Evolutionary conservation across 1,284 basidiomycete genomes (phyloP).

Genomic region (Microbotryum saponariae): DNA sequence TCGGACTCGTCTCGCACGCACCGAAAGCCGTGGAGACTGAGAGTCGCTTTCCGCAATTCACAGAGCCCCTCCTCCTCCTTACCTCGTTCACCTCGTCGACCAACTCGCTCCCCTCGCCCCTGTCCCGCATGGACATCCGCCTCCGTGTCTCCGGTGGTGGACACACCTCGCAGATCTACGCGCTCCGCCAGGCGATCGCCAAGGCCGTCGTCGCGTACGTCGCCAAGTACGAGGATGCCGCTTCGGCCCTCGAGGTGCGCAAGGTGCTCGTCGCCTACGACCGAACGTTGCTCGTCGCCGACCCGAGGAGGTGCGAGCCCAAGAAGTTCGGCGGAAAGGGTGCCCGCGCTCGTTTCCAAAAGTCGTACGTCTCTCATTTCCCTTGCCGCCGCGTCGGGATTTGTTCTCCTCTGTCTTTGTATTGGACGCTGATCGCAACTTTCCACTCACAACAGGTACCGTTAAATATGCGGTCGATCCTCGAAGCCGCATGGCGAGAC

Average conservation of each 20-base stretch:
- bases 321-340: constrained; percentile 70
- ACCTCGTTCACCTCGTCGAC: constrained; percentile 63
- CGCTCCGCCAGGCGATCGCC: constrained; percentile 97
- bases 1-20: too few relatives aligned
- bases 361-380: constrained; percentile 23
- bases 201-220: constrained; percentile 96
- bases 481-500: too few relatives aligned
- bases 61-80: constrained; percentile 66
- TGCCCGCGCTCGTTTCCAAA: constrained; percentile 48
- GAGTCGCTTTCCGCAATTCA: neutral
- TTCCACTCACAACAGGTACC: too few relatives aligned
- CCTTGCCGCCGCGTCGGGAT: too few relatives aligned
- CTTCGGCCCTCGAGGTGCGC: constrained; percentile 91
- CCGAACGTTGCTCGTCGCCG: constrained; percentile 74
- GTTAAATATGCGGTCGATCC: too few relatives aligned
- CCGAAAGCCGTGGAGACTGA: neutral
- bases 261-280: constrained; percentile 94
- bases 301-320: constrained; percentile 71
- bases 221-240: constrained; percentile 98
- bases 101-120: constrained; percentile 29
- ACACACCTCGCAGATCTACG: constrained; percentile 98
- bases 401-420: too few relatives aligned
- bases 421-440: too few relatives aligned
- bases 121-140: constrained; percentile 84
- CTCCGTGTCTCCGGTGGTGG: constrained; percentile 99